A percentile compares a stretch with the other conserved stretches of the same genome.
Evolutionary conservation across 2,329 filamentous ascomycete genomes (phyloP).

Genomic region (Aspergillus glaucus): DNA sequence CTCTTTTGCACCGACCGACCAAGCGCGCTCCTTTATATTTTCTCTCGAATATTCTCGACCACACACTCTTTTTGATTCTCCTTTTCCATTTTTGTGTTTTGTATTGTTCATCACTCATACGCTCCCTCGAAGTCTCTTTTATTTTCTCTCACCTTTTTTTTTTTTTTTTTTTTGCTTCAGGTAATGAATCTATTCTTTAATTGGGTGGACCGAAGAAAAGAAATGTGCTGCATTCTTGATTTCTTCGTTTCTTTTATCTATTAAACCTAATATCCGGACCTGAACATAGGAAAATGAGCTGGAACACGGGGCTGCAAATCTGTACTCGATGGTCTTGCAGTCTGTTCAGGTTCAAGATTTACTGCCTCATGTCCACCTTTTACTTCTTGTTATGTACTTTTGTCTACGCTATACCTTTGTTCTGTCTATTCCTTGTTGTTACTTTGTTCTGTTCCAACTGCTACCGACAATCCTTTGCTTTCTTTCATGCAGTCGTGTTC

Average conservation of each 20-base stretch:
- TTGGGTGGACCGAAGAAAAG: slow-evolving; percentile 21
- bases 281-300: slow-evolving; percentile 19
- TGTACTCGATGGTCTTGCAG: neutral
- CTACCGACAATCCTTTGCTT: neutral
- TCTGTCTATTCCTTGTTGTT: slow-evolving; percentile 7
- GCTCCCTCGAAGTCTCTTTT: slow-evolving; percentile 23
- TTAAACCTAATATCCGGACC: slow-evolving; percentile 16
- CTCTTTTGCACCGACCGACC: slow-evolving; percentile 18
- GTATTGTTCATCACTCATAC: slow-evolving; percentile 21
- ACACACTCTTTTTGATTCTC: slow-evolving; percentile 13
- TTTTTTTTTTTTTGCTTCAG: slow-evolving; percentile 22
- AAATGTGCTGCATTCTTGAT: slow-evolving; percentile 10
- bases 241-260: slow-evolving; percentile 8
- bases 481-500: neutral
- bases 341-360: slow-evolving; percentile 12
- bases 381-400: slow-evolving; percentile 36
- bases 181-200: slow-evolving; percentile 26
- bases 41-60: slow-evolving; percentile 8
- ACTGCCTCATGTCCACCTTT: slow-evolving; percentile 24
- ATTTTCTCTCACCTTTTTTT: slow-evolving; percentile 9
- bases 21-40: slow-evolving; percentile 19
- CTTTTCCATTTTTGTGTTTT: slow-evolving; percentile 16
- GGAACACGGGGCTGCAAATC: slow-evolving; percentile 10
- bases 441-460: neutral
- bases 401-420: slow-evolving; percentile 32